Conservation (phyloP, 257 asterid genomes). For the Nemophila menziesii region DNA sequence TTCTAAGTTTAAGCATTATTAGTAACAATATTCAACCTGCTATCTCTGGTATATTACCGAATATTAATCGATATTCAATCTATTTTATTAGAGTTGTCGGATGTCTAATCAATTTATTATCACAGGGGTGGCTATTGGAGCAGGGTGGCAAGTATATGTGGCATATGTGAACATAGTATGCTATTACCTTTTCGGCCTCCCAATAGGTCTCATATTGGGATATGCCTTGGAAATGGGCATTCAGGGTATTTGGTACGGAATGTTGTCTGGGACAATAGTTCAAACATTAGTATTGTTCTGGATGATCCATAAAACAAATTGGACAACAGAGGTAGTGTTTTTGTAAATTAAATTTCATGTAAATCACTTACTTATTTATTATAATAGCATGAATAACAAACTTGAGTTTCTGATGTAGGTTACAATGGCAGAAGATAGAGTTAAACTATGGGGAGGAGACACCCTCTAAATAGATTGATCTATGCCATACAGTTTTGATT, state of each 20-base stretch:
- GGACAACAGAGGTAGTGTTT: constrained; percentile 42
- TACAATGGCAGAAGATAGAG: no score
- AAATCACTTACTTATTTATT: no score
- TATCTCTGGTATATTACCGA: constrained; percentile 14
- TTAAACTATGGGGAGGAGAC: no score
- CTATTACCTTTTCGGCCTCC: constrained; percentile 38
- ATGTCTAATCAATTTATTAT: neutral
- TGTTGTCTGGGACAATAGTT: constrained; percentile 24
- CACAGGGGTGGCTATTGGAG: constrained; percentile 51
- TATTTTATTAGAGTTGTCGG: neutral
- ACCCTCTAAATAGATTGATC: no score
- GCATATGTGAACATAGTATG: constrained; percentile 39
- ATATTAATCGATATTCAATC: neutral
- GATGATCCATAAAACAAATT: constrained; percentile 29
- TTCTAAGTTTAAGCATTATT: constrained; percentile 26
- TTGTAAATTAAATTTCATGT: no score
- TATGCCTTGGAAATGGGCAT: constrained; percentile 32
- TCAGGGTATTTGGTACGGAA: constrained; percentile 45
- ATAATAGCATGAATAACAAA: no score
- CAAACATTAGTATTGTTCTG: constrained; percentile 20
- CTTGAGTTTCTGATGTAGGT: no score
- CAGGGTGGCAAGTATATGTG: constrained; percentile 50
- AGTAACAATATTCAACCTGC: constrained; percentile 23
- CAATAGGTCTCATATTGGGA: constrained; percentile 33
- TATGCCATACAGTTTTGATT: no score